Evolutionary conservation across 1,284 basidiomycete species (phyloP).

Genomic region (Cryptococcus jaspeensis): DNA sequence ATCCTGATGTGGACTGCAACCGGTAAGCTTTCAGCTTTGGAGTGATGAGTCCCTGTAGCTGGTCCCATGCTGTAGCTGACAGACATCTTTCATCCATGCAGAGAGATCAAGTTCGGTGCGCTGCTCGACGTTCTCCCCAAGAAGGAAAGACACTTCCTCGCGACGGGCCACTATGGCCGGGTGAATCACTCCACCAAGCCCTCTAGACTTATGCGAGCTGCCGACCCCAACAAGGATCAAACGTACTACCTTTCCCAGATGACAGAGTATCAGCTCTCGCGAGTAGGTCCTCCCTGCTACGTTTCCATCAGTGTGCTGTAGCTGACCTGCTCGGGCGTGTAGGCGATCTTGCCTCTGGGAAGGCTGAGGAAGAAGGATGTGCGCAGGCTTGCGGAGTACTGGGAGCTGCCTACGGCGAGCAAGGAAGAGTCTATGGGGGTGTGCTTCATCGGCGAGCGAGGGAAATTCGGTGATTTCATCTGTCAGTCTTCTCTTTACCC

Average conservation of each 20-base stretch:
- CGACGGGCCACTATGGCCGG: slow-evolving; percentile 79
- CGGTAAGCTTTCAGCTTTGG: slow-evolving; percentile 56
- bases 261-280: slow-evolving; percentile 60
- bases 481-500: slow-evolving; percentile 53
- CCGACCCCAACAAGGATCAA: slow-evolving; percentile 81
- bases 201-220: slow-evolving; percentile 64
- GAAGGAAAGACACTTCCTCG: slow-evolving; percentile 61
- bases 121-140: slow-evolving; percentile 65
- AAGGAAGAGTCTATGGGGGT: slow-evolving; percentile 91
- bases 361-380: slow-evolving; percentile 67
- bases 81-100: too few relatives aligned
- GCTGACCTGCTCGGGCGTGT: slow-evolving; percentile 21
- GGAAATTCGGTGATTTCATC: slow-evolving; percentile 71
- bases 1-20: slow-evolving; percentile 94
- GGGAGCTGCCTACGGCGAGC: slow-evolving; percentile 70
- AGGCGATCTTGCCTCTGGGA: slow-evolving; percentile 78
- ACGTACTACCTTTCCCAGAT: slow-evolving; percentile 88
- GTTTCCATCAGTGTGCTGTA: not conserved
- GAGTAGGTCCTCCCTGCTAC: slow-evolving; percentile 31
- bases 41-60: too few relatives aligned
- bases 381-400: slow-evolving; percentile 68
- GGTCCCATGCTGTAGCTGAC: too few relatives aligned
- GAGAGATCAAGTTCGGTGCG: slow-evolving; percentile 92
- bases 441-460: slow-evolving; percentile 89
- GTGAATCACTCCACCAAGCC: slow-evolving; percentile 50